Percentiles rank a stretch among this genome's conserved stretches.
phyloP scores from a whole-genome alignment of 1,139 yeast species.

The Yamadazyma jaroonii region DNA sequence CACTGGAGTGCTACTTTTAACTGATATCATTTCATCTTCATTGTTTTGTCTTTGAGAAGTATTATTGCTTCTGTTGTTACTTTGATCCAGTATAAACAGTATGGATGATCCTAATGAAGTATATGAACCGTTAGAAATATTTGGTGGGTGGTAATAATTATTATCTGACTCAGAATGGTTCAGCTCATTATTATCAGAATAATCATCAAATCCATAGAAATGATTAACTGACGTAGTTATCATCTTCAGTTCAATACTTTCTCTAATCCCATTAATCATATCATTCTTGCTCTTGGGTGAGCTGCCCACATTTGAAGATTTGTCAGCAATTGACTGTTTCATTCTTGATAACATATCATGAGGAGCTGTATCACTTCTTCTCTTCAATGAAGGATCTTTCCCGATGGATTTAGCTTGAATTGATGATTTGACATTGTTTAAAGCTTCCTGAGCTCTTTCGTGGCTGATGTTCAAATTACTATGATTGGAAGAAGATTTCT shows the following conservation, averaged over 20 bases:
- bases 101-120: constrained; percentile 16
- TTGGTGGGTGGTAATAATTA: constrained; percentile 3
- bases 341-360: constrained; percentile 27
- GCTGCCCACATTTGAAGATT: constrained; percentile 13
- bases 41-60: not conserved
- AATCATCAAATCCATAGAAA: constrained; percentile 6
- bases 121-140: constrained; percentile 9
- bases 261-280: constrained; percentile 23
- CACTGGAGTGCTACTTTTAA: not conserved
- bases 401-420: constrained; percentile 20
- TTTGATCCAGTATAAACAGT: constrained; percentile 1
- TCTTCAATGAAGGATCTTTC: constrained; percentile 15
- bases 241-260: constrained; percentile 26
- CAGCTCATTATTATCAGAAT: constrained; percentile 7
- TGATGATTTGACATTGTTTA: constrained; percentile 21
- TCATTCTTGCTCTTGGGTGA: constrained; percentile 6
- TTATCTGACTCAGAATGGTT: constrained; percentile 8
- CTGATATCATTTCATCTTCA: not conserved
- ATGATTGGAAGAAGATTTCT: constrained; percentile 5
- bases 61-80: not conserved
- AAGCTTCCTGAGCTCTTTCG: constrained; percentile 22
- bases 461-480: constrained; percentile 11
- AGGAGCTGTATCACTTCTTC: constrained; percentile 22
- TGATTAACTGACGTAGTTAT: constrained; percentile 12
- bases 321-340: constrained; percentile 24